Evolutionary conservation across 23 red algal genomes (phyloP), one percentile per base, ranked within the genome.

Genomic region (Cyanidioschyzon merolae): DNA sequence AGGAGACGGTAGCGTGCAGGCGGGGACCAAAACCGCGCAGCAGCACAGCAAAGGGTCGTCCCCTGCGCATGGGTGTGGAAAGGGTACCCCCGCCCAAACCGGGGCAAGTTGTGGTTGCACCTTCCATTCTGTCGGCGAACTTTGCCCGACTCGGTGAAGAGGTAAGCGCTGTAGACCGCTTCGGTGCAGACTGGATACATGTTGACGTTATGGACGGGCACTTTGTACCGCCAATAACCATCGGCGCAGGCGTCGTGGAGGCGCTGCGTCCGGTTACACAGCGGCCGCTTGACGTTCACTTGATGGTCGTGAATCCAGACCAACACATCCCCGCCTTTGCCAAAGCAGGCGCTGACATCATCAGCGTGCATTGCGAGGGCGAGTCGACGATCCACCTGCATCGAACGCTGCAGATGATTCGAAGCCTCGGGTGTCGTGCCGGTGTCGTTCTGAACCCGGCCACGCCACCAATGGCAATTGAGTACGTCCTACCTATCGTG

Each of bases 141-240:
- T 98, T 91, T 76, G 89, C 94, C 26, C 85, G 88, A 57, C 84
- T 98, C 16, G 94, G 88, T 12, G 89, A 89, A 12, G 94, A 98
- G 76, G 84, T 86, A 18, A 75, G 38, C 37, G 79, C 83, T 2
- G 86, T 98, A 39, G 85, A 90, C 35, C 15, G 67, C 40, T 79
- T 82, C 1, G 94, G 94, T 31, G 86, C 82, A 74, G 94, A 98
- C 34, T 91, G 94, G 94, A 77, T 98, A 24, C 94, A 98, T 75
- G 88, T 98, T 0, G 94, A 98, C 67, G 88, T 89, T 12, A 98
- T 98, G 94, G 94, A 98, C 74, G 94, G 94, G 41, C 88, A 84
- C 51, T 98, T 98, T 80, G 94, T 98, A 2, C 94, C 94, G 34
- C 90, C 90, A 76, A 86, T 98, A 16, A 98, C 94, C 24, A 89